These are phyloP conservation scores for Carex kokanica DNA, from an alignment of 176 grass and related monocot genomes.

Conservation along the genomic window DNA sequence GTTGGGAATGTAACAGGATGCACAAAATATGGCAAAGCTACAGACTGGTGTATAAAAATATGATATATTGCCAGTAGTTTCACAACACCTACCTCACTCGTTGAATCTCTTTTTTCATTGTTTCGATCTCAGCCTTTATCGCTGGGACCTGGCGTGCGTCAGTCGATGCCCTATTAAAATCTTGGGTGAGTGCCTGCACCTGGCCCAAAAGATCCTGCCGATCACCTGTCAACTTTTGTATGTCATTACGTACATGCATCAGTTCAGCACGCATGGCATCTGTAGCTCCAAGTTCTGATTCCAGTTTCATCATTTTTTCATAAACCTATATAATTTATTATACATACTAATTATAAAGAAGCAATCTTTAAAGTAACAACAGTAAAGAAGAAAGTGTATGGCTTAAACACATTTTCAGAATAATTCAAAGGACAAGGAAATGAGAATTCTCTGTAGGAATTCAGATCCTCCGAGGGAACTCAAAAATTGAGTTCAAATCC, in stretches of 20 bases:
- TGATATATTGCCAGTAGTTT: background rate
- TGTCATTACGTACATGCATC: constrained; percentile 42
- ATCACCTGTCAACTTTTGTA: constrained; percentile 22
- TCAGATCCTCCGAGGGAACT: no score
- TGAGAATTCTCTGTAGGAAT: background rate
- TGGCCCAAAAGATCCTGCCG: constrained; percentile 27
- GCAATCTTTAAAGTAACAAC: background rate
- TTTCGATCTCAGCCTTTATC: constrained; percentile 29
- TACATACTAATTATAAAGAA: background rate
- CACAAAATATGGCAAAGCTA: background rate
- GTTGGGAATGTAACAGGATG: background rate
- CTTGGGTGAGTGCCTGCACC: constrained; percentile 29
- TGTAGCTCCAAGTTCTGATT: constrained; percentile 58
- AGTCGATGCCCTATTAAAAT: constrained; percentile 25
- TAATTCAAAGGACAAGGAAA: background rate
- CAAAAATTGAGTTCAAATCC: no score
- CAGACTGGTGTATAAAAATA: background rate
- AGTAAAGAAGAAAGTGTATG: background rate
- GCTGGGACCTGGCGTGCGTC: constrained; percentile 32
- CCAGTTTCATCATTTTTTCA: constrained; percentile 69
- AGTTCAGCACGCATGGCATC: constrained; percentile 73
- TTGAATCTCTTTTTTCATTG: constrained; percentile 35
- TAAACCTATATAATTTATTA: constrained; percentile 21
- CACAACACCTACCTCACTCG: background rate
- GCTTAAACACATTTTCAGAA: background rate